Percentiles rank a stretch among this genome's conserved stretches.
Conservation (phyloP, 257 asterid species). For the Salvia rosmarinus region DNA sequence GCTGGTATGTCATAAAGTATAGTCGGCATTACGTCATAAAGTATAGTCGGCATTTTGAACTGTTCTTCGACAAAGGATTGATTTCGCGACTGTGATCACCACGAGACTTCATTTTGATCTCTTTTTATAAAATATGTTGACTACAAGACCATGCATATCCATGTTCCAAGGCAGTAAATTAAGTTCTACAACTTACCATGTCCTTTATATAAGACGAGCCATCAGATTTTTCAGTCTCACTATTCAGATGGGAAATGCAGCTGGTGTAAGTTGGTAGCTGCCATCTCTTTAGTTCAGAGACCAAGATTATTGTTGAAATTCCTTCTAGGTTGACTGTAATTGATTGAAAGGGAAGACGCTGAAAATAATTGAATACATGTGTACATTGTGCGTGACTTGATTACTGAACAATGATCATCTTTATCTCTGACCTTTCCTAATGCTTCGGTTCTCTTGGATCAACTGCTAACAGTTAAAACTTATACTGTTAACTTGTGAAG, state of each 20-base stretch:
- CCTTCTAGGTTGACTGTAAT: not conserved
- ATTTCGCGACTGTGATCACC: not conserved
- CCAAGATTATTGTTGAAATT: not conserved
- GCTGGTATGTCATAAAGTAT: slow-evolving; percentile 60
- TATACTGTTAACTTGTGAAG: not conserved
- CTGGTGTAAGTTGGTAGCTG: not conserved
- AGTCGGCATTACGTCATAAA: slow-evolving; percentile 43
- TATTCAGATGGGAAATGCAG: not conserved
- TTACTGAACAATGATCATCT: not conserved
- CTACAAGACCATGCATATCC: not conserved
- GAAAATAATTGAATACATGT: not conserved
- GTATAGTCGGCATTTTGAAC: slow-evolving; percentile 25
- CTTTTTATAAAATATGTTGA: not conserved
- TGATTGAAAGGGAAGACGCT: not conserved
- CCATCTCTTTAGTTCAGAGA: not conserved
- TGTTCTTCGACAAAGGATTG: not conserved
- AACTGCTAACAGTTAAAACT: not conserved
- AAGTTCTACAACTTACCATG: not conserved
- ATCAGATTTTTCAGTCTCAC: not conserved
- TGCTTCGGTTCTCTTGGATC: not conserved
- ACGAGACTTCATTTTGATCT: not conserved
- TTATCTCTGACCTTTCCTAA: not conserved
- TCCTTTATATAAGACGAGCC: not conserved
- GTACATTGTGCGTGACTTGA: slow-evolving; percentile 1
- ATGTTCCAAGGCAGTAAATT: not conserved